phyloP scores from a whole-genome alignment of 2,329 filamentous ascomycete species.

The Paecilomyces variotii region DNA sequence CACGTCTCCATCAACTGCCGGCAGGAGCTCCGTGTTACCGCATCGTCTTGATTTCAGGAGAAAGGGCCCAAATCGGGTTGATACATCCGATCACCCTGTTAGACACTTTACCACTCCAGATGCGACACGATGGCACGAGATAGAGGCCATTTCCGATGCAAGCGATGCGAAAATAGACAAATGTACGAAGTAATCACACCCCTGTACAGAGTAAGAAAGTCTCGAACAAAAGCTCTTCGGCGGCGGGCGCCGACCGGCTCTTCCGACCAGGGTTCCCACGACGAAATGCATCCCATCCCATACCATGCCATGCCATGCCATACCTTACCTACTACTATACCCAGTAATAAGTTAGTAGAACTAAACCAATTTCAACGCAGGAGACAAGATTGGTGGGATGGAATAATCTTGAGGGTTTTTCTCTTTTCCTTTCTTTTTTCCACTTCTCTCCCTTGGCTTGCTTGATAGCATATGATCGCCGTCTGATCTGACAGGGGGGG shows the following conservation, averaged over 20 bases:
- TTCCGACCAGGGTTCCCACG: neutral
- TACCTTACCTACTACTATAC: too few species aligned
- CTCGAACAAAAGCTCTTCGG: neutral
- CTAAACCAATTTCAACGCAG: neutral
- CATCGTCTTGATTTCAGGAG: neutral
- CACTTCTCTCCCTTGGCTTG: too few species aligned
- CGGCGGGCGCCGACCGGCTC: neutral
- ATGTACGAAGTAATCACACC: neutral
- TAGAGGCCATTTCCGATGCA: neutral
- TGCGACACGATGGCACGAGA: neutral
- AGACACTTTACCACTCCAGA: neutral
- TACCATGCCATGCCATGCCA: too few species aligned
- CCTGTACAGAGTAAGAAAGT: neutral
- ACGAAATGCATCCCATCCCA: too few species aligned
- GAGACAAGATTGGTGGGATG: neutral
- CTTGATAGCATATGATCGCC: neutral
- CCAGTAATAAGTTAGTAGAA: too few species aligned
- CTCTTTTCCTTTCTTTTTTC: too few species aligned
- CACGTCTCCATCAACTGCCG: neutral
- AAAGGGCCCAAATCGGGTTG: neutral
- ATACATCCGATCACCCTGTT: neutral
- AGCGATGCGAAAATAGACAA: neutral
- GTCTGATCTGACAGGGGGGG: too few species aligned
- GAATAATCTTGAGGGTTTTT: neutral
- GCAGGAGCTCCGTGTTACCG: neutral